Evolutionary conservation across 2,329 filamentous ascomycete genomes (phyloP), one percentile per base, ranked within the genome.

Genomic region (Pseudogymnoascus sp.): DNA sequence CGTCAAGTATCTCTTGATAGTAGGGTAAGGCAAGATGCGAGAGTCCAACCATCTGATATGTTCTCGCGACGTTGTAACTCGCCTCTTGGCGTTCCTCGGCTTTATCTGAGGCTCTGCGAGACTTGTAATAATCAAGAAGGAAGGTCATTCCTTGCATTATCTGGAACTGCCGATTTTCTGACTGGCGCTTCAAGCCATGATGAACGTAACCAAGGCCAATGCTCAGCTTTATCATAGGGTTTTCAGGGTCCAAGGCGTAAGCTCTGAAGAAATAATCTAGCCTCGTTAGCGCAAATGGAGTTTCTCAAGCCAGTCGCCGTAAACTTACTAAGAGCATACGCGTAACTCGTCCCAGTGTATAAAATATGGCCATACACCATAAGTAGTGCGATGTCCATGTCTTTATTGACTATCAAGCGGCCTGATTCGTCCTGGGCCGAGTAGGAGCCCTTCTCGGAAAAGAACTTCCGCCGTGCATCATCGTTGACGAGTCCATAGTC

Each of bases 341-440:
- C 86, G 75, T 95, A 96, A 68, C 88, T 91, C 60, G 88, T 90
- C 2, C 91, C 91, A 0, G 88, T 88, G 69, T 91, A 92, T 4
- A 97, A 81, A 65, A 97, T 91, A 72, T 97, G 90, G 0, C 90
- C 95, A 72, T 97, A 97, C 0, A 96, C 82, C 73, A 93, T 89
- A 11, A 99, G 82, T 8, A 97, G 80, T 25, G 88, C 88, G 6
- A 92, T 84, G 72, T 97, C 93, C 66, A 96, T 68, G 59, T 74
- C 72, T 5, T 66, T 59, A 38, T 72, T 74, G 25, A 72, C 63
- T 8, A 72, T 63, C 5, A 65, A 43, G 66, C 71, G 68, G 61
- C 73, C 72, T 46, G 73, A 69, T 21, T 73, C 72, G 56, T 77
- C 76, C 60, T 66, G 34, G 46, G 68, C 62, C 37, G 76, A 72